Percentiles rank a stretch among this genome's conserved stretches.
These are phyloP conservation scores for Penicillium soppii DNA, from an alignment of 495 filamentous ascomycete genomes.

Conservation along the genomic window DNA sequence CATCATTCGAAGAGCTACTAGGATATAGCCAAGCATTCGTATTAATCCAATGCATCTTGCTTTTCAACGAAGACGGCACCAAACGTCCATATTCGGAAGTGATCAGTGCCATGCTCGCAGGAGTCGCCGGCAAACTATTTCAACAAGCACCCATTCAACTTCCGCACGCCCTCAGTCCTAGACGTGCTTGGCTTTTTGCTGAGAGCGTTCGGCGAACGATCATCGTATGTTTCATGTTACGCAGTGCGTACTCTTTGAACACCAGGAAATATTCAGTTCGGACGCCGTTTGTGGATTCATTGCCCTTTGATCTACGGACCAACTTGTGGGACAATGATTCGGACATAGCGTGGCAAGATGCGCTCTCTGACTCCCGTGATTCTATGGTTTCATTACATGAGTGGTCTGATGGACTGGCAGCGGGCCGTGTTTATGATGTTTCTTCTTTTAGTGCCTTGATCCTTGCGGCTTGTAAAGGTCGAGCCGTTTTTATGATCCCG, in stretches of 20 bases:
- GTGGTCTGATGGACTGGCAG: constrained; percentile 26
- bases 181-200: constrained; percentile 44
- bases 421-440: constrained; percentile 18
- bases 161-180: constrained; percentile 24
- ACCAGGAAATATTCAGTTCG: constrained; percentile 41
- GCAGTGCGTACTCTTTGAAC: constrained; percentile 37
- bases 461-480: constrained; percentile 30
- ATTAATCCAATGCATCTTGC: constrained; percentile 35
- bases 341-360: constrained; percentile 21
- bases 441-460: constrained; percentile 25
- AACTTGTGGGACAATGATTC: constrained; percentile 35
- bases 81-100: constrained; percentile 19
- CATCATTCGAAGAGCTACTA: constrained; percentile 35
- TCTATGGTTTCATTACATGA: constrained; percentile 31
- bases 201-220: constrained; percentile 47
- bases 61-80: constrained; percentile 24
- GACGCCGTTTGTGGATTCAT: constrained; percentile 33
- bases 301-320: constrained; percentile 38
- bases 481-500: constrained; percentile 11
- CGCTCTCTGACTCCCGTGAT: not conserved
- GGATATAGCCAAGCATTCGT: constrained; percentile 36
- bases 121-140: constrained; percentile 22
- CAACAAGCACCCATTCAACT: constrained; percentile 26
- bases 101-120: constrained; percentile 20
- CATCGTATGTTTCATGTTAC: constrained; percentile 35